phyloP scores from a whole-genome alignment of 768 basidiomycete species.

The Cytidiella melzeri region DNA sequence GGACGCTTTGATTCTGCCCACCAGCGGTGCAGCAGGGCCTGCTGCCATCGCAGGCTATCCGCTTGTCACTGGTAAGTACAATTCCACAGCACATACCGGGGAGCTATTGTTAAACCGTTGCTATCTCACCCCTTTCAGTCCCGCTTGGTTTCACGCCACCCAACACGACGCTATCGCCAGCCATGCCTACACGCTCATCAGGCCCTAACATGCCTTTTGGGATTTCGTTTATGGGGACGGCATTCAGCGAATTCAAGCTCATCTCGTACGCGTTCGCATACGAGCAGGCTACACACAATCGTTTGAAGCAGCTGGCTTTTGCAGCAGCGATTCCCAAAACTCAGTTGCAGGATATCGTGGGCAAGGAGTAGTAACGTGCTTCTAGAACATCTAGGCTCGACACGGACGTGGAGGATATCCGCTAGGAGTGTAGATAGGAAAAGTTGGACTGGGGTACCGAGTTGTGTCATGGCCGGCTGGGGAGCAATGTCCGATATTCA shows the following conservation, averaged over 20 bases:
- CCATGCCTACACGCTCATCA: conserved; percentile 10
- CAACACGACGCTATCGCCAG: conserved; percentile 33
- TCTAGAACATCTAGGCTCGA: neutral
- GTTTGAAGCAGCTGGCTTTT: conserved; percentile 12
- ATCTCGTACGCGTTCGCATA: conserved; percentile 26
- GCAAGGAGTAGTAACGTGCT: neutral
- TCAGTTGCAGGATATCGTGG: conserved; percentile 10
- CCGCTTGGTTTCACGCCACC: conserved; percentile 55
- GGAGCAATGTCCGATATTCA: too few species aligned
- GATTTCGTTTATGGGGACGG: conserved; percentile 51
- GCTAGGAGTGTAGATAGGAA: too few species aligned
- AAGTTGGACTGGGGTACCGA: too few species aligned
- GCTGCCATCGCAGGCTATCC: conserved; percentile 59
- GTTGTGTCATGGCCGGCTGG: too few species aligned
- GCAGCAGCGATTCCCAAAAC: conserved; percentile 13
- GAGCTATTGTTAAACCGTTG: too few species aligned
- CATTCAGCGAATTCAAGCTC: conserved; percentile 24
- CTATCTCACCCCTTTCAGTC: conserved; percentile 26
- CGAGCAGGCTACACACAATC: conserved; percentile 21
- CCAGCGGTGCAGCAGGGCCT: conserved; percentile 25
- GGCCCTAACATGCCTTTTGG: conserved; percentile 26
- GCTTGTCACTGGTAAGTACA: conserved; percentile 46
- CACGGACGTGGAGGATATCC: too few species aligned
- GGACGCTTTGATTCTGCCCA: conserved; percentile 27
- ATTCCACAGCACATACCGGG: too few species aligned